Base-by-base conservation (phyloP, 2,329 filamentous ascomycete genomes). In the Pseudocercospora pini-densiflorae region DNA sequence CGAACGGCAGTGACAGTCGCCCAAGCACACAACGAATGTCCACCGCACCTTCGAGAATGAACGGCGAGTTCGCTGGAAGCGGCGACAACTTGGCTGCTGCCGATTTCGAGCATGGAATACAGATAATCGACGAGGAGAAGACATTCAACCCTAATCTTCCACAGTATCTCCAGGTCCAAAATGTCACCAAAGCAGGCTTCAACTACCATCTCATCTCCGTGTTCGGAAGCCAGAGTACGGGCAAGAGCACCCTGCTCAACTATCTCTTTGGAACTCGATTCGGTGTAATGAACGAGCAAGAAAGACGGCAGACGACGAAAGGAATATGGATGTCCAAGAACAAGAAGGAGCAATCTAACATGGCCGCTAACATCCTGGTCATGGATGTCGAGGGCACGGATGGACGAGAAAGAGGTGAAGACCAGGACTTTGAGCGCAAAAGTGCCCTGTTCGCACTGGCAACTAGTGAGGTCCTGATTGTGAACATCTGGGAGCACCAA, bases 241-340 rank as follows among this genome's bases (percentile, higher is more conserved):
- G 95, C 73, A 99, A 99, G 83, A 98, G 95, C 54, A 99, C 95
- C 5, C 87, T 99, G 54, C 89, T 99, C 71, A 99, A 99, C 83
- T 86, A 94, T 81, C 89, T 99, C 64, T 99, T 99, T 79, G 92
- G 93, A 70, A 99, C 95, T 72, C 87, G 94, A 64, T 99, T 99
- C 83, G 94, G 93, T 73, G 94, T 99, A 78, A 99, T 99, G 95
- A 92, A 93, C 74, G 95, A 99, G 85, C 86, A 89, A 69, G 93
- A 97, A 80, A 89, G 95, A 71, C 90, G 93, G 68, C 95, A 99
- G 85, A 99, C 95, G 0, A 99, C 95, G 53, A 99, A 98, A 84
- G 95, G 95, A 77, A 99, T 99, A 78, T 99, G 95, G 95, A 91
- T 99, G 90, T 97, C 94, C 71, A 97, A 97, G 84, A 98, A 98